Evolutionary conservation across 148 eudicot genomes (phyloP), one percentile per base, ranked within the genome.

Genomic region (Mesembryanthemum crystallinum): DNA sequence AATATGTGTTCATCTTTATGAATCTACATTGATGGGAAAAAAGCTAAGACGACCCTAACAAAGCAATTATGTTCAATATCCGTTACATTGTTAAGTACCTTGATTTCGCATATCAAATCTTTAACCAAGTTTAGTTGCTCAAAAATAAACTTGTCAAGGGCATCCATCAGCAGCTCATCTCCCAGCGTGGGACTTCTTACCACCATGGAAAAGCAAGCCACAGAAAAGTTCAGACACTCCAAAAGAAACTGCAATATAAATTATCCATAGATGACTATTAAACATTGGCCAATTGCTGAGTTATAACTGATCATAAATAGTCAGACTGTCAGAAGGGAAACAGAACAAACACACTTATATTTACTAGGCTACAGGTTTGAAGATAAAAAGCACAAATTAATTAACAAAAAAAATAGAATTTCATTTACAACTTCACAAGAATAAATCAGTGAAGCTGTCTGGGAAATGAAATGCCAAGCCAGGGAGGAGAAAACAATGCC

Each of bases 201-300:
- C 76, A 88, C 67, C 84, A 87, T 79, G 35, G 93, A 85, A 79
- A 86, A 89, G 84, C 88, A 85, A 63, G 83, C 84, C 43, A 83
- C 88, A n/a, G 97, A 87, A 83, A 85, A 91, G 42, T 80, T 80
- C 73, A 92, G 73, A 64, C 89, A 68, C 76, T 86, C 90, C 88
- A 88, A 77, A 64, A 95, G 88, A 80, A 92, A 67, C 98, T 94
- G 87, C 79, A 81, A 73, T 75, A 73, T 75, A 67, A 64, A 13
- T 57, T 29, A 63, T 45, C 23, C 42, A 32, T 33, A 62, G 68
- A 42, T 65, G 13, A 67, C 15, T 23, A 49, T 39, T 62, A 45
- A 23, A 15, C 47, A 49, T 77, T 54, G 55, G 7, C 29, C 23
- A 57, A 37, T 37, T 37, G 21, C 30, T 20, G 6, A 29, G 59